Conservation (phyloP, 768 basidiomycete species). For the Phaffia tasmanica region DNA sequence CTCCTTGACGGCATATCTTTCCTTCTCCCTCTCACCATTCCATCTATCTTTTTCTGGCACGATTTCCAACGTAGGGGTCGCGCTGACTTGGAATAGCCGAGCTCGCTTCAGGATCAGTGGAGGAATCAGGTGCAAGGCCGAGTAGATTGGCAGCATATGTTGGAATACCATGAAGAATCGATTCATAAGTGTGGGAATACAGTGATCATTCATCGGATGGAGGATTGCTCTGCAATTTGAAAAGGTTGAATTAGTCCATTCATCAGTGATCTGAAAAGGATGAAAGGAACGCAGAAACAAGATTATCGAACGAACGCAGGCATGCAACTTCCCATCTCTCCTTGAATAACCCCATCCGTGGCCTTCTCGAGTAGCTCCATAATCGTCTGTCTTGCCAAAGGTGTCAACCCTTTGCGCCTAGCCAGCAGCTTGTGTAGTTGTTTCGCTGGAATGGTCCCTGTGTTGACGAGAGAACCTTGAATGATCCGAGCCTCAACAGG, state of each 20-base stretch:
- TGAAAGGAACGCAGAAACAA: no score
- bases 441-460: background rate
- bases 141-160: constrained; percentile 20
- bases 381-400: background rate
- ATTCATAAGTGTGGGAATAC: background rate
- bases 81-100: constrained; percentile 3
- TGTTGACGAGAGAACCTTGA: constrained; percentile 7
- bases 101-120: constrained; percentile 17
- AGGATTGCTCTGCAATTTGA: constrained; percentile 9
- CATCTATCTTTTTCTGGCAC: background rate
- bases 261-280: background rate
- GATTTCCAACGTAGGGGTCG: background rate
- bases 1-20: background rate
- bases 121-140: constrained; percentile 20
- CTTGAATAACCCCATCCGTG: background rate
- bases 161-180: constrained; percentile 20
- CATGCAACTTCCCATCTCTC: constrained; percentile 4
- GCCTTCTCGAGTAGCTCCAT: constrained; percentile 5
- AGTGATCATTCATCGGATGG: constrained; percentile 13
- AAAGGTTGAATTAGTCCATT: background rate
- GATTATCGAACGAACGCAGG: constrained; percentile 7
- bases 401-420: constrained; percentile 8
- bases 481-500: constrained; percentile 12
- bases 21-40: background rate
- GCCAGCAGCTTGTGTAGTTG: constrained; percentile 12